Base-by-base conservation (phyloP, 352 stramenopile genomes). In the Globisporangium barbulae region DNA sequence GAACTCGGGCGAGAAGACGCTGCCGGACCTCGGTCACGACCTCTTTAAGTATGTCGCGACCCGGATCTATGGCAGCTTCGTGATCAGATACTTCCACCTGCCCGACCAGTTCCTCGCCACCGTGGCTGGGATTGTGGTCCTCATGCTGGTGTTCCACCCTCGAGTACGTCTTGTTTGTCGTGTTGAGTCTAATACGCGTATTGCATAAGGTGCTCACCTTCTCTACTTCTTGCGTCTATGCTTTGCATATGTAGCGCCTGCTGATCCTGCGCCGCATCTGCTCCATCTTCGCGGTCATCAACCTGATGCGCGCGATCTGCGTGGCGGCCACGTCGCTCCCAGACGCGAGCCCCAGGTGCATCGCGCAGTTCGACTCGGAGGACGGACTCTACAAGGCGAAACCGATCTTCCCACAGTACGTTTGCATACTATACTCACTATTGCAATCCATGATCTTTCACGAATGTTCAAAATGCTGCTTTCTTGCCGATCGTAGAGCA, bases 391-490 rank as follows among this genome's bases (percentile, higher is more conserved):
- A 93, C 83, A 95, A 95, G 74, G 77, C 80, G 33, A 68, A 82
- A 53, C 87, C 87, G n/a, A 89, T 95, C n/a, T 95, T 95, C 61
- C 87, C 87, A 49, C 91, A 89, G 84, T 94, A 65, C 62, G 80
- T 22, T 10, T 49, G 49, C 48, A 2, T 47, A 5, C 15, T 3
- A n/a, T 52, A 41, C 6, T 6, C 22, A 31, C 2, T 28, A 5
- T 2, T n/a, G 10, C 6, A 30, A 4, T 3, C 10, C 22, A 42
- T 10, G n/a, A 31, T 4, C 28, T n/a, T 25, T 60, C 13, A 60
- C n/a, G n/a, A 2, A 5, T 62, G 41, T 53, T 45, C 25, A 28
- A 28, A 28, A 28, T 13, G 10, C 0, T 33, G 47, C 41, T 47
- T 50, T 3, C 17, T 56, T 28, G n/a, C 22, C 52, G 22, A 31